phyloP scores from a whole-genome alignment of 1,284 basidiomycete genomes.

The Spongispora temasekensis region DNA sequence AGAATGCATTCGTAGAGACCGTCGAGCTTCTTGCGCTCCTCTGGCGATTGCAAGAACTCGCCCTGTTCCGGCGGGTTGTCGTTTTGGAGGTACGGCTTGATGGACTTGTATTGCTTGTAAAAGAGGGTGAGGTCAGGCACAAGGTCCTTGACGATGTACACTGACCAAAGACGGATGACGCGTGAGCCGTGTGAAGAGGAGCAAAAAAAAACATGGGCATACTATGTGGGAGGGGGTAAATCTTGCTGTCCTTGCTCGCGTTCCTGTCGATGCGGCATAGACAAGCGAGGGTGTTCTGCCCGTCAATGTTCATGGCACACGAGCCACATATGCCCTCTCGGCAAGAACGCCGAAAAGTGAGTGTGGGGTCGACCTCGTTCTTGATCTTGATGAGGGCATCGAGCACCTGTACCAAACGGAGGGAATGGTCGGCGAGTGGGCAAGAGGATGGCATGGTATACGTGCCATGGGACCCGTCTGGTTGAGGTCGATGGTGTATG shows the following conservation, averaged over 20 bases:
- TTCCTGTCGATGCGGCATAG: slow-evolving; percentile 92
- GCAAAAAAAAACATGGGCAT: slow-evolving; percentile 35
- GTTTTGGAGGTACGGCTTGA: slow-evolving; percentile 94
- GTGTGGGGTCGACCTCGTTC: slow-evolving; percentile 95
- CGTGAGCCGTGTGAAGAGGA: not conserved
- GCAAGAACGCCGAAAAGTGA: slow-evolving; percentile 97
- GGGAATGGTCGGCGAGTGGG: too few relatives aligned
- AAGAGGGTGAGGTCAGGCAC: slow-evolving; percentile 89
- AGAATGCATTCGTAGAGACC: slow-evolving; percentile 97
- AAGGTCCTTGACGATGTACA: slow-evolving; percentile 99
- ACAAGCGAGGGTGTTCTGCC: slow-evolving; percentile 97
- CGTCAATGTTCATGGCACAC: slow-evolving; percentile 99
- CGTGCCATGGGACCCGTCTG: slow-evolving; percentile 94
- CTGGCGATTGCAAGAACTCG: slow-evolving; percentile 88
- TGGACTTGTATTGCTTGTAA: slow-evolving; percentile 99
- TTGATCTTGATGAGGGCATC: slow-evolving; percentile 99
- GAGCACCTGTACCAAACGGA: slow-evolving; percentile 74
- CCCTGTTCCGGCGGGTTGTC: slow-evolving; percentile 84
- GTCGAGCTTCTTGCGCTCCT: slow-evolving; percentile 95
- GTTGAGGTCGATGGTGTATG: slow-evolving; percentile 92
- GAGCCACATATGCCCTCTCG: slow-evolving; percentile 98
- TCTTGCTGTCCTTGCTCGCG: slow-evolving; percentile 75
- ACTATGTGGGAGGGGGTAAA: slow-evolving; percentile 99
- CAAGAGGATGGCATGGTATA: too few relatives aligned
- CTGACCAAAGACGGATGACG: slow-evolving; percentile 42